phyloP scores from a whole-genome alignment of 2,329 filamentous ascomycete species.

The Arthrinium puccinioides region DNA sequence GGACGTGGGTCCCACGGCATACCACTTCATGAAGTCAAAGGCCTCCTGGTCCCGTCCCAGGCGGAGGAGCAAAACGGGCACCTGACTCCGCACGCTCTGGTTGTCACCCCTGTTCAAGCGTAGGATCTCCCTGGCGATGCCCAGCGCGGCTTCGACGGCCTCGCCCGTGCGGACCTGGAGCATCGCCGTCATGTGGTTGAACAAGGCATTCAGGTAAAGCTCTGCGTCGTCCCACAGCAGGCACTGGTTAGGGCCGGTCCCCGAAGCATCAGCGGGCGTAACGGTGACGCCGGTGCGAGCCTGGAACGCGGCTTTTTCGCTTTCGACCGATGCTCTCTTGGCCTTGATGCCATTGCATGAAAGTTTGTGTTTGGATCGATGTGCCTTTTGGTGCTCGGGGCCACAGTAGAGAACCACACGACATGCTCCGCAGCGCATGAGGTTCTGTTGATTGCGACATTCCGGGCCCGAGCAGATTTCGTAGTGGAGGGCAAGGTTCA shows the following conservation, averaged over 20 bases:
- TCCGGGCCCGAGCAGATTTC: constrained; percentile 4
- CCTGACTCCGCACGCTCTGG: constrained; percentile 8
- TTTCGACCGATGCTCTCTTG: constrained; percentile 1
- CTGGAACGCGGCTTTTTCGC: constrained; percentile 7
- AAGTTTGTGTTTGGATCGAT: constrained; percentile 11
- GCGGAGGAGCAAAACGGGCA: constrained; percentile 12
- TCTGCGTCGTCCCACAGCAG: constrained; percentile 4
- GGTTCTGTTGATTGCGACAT: constrained; percentile 7
- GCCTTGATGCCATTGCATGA: constrained; percentile 10
- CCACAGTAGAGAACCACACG: constrained; percentile 11
- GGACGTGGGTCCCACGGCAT: neutral
- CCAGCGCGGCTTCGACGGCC: constrained; percentile 11
- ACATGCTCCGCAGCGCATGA: constrained; percentile 11
- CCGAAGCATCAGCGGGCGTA: constrained; percentile 5
- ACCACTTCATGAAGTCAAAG: constrained; percentile 17
- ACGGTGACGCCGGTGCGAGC: constrained; percentile 1
- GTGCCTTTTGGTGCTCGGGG: constrained; percentile 9
- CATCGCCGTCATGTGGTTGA: constrained; percentile 6
- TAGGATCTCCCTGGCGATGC: constrained; percentile 9
- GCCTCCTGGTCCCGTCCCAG: constrained; percentile 17
- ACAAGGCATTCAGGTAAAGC: constrained; percentile 9
- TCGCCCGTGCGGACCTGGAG: constrained; percentile 10
- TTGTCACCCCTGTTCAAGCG: constrained; percentile 12
- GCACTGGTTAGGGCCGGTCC: constrained; percentile 4
- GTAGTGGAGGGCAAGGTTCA: constrained; percentile 12